Percentiles rank a stretch among this genome's conserved stretches.
Conservation (phyloP, 768 basidiomycete genomes). For the Boletus eberwhitei region DNA sequence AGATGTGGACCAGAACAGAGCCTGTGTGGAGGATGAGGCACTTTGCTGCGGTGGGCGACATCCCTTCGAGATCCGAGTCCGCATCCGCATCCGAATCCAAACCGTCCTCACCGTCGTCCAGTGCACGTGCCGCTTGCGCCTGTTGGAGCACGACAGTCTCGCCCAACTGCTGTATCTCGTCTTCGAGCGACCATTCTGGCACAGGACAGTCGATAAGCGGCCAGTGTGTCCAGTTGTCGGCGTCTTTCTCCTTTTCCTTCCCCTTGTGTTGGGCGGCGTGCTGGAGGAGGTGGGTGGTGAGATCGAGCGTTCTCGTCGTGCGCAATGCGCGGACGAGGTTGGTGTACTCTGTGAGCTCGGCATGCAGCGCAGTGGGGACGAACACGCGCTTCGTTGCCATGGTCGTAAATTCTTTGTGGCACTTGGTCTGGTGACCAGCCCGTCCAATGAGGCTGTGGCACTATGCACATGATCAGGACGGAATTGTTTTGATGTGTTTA, state of each 20-base stretch:
- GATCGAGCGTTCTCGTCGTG: conserved; percentile 53
- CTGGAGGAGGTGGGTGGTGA: conserved; percentile 48
- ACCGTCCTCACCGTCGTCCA: conserved; percentile 18
- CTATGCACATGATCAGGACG: neutral
- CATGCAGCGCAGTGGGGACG: conserved; percentile 55
- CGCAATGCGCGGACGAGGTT: conserved; percentile 64
- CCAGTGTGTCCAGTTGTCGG: conserved; percentile 73
- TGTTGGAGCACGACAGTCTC: conserved; percentile 32
- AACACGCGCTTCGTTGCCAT: conserved; percentile 27
- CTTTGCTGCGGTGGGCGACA: conserved; percentile 27
- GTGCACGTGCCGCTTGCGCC: neutral
- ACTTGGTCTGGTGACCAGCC: too few relatives aligned
- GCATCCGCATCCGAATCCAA: conserved; percentile 22
- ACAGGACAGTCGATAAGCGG: conserved; percentile 65
- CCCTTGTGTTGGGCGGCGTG: conserved; percentile 17
- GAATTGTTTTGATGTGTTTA: conserved; percentile 12
- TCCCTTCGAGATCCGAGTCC: conserved; percentile 31
- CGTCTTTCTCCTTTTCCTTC: conserved; percentile 13
- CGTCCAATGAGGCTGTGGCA: too few relatives aligned
- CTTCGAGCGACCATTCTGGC: conserved; percentile 69
- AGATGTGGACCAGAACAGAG: conserved; percentile 45
- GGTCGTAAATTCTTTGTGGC: neutral
- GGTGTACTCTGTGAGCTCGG: conserved; percentile 65
- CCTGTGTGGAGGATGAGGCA: conserved; percentile 43
- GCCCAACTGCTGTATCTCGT: conserved; percentile 57